Conservation (phyloP, 2,329 filamentous ascomycete species). For the Nothophaeocryptopus gaeumannii region DNA sequence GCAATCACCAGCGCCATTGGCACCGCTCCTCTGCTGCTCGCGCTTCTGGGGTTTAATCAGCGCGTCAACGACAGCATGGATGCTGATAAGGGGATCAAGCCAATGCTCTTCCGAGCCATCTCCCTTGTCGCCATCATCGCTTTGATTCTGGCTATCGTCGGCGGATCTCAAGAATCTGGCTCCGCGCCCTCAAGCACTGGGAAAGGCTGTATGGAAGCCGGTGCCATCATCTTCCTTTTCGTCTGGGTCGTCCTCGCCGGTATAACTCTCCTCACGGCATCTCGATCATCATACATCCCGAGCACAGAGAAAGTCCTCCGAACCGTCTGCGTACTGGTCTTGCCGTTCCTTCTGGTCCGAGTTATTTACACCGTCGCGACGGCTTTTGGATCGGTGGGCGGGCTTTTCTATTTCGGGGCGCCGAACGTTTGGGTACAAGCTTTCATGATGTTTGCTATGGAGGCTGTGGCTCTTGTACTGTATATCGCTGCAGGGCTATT, state of each 20-base stretch:
- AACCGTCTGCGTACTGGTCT: conserved; percentile 24
- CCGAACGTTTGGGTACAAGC: conserved; percentile 24
- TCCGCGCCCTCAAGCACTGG: conserved; percentile 12
- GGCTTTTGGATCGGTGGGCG: conserved; percentile 19
- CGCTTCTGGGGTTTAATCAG: conserved; percentile 25
- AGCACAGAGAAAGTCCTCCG: conserved; percentile 21
- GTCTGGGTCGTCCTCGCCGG: not conserved
- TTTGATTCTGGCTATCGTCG: conserved; percentile 28
- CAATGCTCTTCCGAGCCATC: conserved; percentile 21
- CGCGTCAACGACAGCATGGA: conserved; percentile 25
- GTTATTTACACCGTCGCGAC: conserved; percentile 34
- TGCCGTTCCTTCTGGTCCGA: conserved; percentile 35
- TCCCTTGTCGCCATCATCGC: conserved; percentile 24
- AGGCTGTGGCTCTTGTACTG: conserved; percentile 23
- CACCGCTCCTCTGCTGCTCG: conserved; percentile 29
- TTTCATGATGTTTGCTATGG: conserved; percentile 31
- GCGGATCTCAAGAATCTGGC: conserved; percentile 17
- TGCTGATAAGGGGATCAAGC: conserved; percentile 7
- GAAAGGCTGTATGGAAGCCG: conserved; percentile 18
- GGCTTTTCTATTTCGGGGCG: conserved; percentile 20
- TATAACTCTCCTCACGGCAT: conserved; percentile 17
- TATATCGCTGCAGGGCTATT: conserved; percentile 24
- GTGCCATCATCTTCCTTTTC: not conserved
- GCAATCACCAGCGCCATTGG: conserved; percentile 29
- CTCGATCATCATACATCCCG: conserved; percentile 10